Conservation (phyloP, 306 rosid genomes). For the barrel medic (Medicago truncatula) region MtrunA17r5.0-ANR NC_053047.1:4131001-4131500, state of each 20-base stretch:
- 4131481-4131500: slow-evolving; percentile 99
- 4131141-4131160: slow-evolving; percentile 96
- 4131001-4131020: slow-evolving; percentile 87
- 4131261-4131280: slow-evolving; percentile 14
- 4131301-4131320: not conserved
- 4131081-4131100: slow-evolving; percentile 97
- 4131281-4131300: slow-evolving; percentile 21
- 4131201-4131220: slow-evolving; percentile 94
- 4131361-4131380: not conserved
- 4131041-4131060: slow-evolving; percentile 96
- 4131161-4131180: slow-evolving; percentile 96
- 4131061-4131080: slow-evolving; percentile 87
- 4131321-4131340: slow-evolving; percentile 17
- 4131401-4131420: slow-evolving; percentile 21
- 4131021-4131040: slow-evolving; percentile 92
- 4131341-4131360: not conserved
- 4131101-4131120: slow-evolving; percentile 93
- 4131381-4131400: not conserved
- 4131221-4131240: slow-evolving; percentile 74
- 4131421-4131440: not conserved
- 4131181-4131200: slow-evolving; percentile 99
- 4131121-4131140: slow-evolving; percentile 98
- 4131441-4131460: slow-evolving; percentile 16
- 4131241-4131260: slow-evolving; percentile 29
- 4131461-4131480: slow-evolving; percentile 80